These are phyloP conservation scores for Massospora cicadina DNA, from an alignment of 371 early-diverging fungal genomes.

Conservation along the genomic window DNA sequence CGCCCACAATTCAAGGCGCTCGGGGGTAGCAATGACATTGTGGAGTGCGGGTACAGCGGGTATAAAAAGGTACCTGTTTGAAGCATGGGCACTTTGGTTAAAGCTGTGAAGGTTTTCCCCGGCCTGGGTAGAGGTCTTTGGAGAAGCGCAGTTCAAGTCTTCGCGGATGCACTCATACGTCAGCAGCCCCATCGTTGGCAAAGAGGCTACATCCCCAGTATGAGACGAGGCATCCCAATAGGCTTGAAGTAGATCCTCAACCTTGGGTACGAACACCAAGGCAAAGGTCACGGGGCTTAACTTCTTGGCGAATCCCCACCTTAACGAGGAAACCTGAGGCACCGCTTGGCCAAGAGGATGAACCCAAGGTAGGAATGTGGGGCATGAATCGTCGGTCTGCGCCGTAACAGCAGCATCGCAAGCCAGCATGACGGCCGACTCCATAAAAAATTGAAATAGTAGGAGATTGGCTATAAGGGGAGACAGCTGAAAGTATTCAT, in stretches of 20 bases:
- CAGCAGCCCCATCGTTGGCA: neutral
- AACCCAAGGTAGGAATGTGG: neutral
- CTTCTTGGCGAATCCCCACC: conserved; percentile 9
- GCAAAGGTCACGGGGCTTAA: conserved; percentile 6
- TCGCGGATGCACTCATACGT: conserved; percentile 9
- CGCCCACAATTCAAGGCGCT: conserved; percentile 8
- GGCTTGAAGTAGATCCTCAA: neutral
- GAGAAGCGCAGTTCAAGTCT: neutral
- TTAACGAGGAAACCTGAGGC: neutral
- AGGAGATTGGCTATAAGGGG: neutral
- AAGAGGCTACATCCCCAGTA: neutral
- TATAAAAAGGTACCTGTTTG: conserved; percentile 1
- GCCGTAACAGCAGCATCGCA: neutral
- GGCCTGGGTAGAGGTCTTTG: neutral
- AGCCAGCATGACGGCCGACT: conserved; percentile 4
- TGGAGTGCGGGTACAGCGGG: neutral
- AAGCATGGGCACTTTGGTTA: neutral
- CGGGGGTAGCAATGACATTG: neutral
- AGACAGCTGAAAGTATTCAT: neutral
- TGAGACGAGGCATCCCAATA: neutral
- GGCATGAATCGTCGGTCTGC: conserved; percentile 1
- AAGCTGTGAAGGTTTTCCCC: neutral
- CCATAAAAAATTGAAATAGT: conserved; percentile 6
- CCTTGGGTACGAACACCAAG: conserved; percentile 6
- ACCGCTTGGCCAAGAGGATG: neutral